phyloP scores from a whole-genome alignment of 2,329 filamentous ascomycete species.

The Penicillium concentricum region DNA sequence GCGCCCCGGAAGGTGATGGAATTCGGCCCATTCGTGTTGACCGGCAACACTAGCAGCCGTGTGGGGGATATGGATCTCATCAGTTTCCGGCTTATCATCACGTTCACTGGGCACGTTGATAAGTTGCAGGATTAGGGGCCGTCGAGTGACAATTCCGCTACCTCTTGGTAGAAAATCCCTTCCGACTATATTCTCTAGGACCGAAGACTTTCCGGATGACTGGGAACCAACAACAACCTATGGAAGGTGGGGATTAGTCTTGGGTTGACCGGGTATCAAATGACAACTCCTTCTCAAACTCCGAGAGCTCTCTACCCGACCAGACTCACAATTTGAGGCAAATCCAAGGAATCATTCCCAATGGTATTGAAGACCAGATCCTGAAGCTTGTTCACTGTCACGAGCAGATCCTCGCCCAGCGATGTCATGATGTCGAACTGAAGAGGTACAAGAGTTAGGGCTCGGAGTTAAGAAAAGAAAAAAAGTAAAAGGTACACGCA shows the following conservation, averaged over 20 bases:
- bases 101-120: constrained; percentile 85
- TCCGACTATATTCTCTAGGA: constrained; percentile 97
- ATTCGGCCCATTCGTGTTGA: constrained; percentile 83
- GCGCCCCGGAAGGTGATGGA: constrained; percentile 88
- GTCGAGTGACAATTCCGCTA: constrained; percentile 91
- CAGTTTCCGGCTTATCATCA: constrained; percentile 65
- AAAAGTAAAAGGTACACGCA: not conserved
- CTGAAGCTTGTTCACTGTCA: constrained; percentile 96
- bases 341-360: constrained; percentile 94
- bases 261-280: constrained; percentile 5
- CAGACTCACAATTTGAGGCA: constrained; percentile 88
- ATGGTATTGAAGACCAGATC: constrained; percentile 99
- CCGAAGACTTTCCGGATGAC: constrained; percentile 96
- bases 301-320: not conserved
- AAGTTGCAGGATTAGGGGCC: constrained; percentile 92
- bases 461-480: not conserved
- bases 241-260: constrained; percentile 9
- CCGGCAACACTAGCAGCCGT: constrained; percentile 70
- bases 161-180: constrained; percentile 95
- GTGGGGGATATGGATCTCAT: constrained; percentile 69
- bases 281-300: not conserved
- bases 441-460: not conserved
- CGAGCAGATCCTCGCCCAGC: constrained; percentile 91
- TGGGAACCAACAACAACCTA: constrained; percentile 98
- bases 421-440: constrained; percentile 68